These are phyloP conservation scores for Fusarium marasasianum DNA, from an alignment of 2,329 filamentous ascomycete genomes.

Conservation along the genomic window DNA sequence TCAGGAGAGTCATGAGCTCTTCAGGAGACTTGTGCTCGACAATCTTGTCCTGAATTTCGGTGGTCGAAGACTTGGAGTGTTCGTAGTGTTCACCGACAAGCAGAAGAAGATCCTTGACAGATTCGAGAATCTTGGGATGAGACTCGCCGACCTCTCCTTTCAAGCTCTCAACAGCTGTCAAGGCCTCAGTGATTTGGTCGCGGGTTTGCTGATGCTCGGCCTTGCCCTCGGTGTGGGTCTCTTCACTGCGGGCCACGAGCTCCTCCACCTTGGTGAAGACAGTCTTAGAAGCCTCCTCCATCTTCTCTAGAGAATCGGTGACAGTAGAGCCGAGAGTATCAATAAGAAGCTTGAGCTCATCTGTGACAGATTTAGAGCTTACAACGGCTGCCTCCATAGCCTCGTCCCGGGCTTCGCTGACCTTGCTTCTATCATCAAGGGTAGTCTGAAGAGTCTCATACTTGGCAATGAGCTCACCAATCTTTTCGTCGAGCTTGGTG, in stretches of 20 bases:
- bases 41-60: constrained; percentile 66
- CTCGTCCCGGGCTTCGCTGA: constrained; percentile 76
- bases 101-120: constrained; percentile 84
- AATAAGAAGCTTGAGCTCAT: constrained; percentile 87
- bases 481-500: constrained; percentile 68
- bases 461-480: constrained; percentile 82
- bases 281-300: constrained; percentile 86
- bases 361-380: constrained; percentile 80
- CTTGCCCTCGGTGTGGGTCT: constrained; percentile 77
- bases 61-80: constrained; percentile 76
- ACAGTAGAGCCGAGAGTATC: constrained; percentile 85
- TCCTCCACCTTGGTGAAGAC: constrained; percentile 87
- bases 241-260: constrained; percentile 78
- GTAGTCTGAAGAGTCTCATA: constrained; percentile 85
- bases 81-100: constrained; percentile 89
- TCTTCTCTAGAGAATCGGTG: constrained; percentile 84
- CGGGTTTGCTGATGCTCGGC: constrained; percentile 84
- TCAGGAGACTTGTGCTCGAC: constrained; percentile 70
- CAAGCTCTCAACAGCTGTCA: constrained; percentile 77
- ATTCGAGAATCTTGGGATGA: constrained; percentile 87
- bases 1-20: constrained; percentile 62
- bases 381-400: constrained; percentile 78
- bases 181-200: constrained; percentile 79
- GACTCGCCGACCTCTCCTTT: constrained; percentile 83
- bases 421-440: constrained; percentile 77